A percentile compares a stretch with the other conserved stretches of the same genome.
Conservation (phyloP, 2,329 filamentous ascomycete genomes). For the Beauveria sp. region DNA sequence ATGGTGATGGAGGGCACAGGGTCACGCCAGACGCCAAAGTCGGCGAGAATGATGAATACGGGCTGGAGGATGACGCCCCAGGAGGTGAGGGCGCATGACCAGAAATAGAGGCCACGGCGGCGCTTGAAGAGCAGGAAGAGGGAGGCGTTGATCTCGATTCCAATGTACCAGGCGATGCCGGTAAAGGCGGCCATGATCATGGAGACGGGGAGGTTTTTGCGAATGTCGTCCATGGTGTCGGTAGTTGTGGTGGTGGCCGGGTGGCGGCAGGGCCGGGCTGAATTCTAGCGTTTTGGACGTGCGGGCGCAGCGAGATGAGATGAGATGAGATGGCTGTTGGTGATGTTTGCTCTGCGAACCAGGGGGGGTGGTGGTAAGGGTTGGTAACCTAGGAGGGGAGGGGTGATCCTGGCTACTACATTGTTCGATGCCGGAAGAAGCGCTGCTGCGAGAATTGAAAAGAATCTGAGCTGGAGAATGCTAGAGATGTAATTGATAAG, state of each 20-base stretch:
- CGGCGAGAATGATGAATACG: slow-evolving; percentile 36
- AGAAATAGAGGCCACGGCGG: slow-evolving; percentile 25
- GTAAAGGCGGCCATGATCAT: slow-evolving; percentile 30
- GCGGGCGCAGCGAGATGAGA: background rate
- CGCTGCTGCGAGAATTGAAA: too few relatives aligned
- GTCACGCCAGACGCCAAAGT: slow-evolving; percentile 16
- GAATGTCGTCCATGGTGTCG: slow-evolving; percentile 14
- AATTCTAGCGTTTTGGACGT: background rate
- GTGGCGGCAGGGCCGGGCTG: too few relatives aligned
- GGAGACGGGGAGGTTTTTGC: slow-evolving; percentile 18
- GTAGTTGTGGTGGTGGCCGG: background rate
- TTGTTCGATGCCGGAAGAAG: too few relatives aligned
- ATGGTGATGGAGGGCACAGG: slow-evolving; percentile 13
- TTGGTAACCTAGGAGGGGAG: too few relatives aligned
- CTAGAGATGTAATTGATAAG: too few relatives aligned
- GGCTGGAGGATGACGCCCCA: slow-evolving; percentile 25
- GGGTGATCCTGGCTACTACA: too few relatives aligned
- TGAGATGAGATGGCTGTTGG: background rate
- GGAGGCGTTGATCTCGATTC: slow-evolving; percentile 22
- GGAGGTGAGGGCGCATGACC: slow-evolving; percentile 23
- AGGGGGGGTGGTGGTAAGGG: too few relatives aligned
- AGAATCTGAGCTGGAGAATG: too few relatives aligned
- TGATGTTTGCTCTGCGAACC: too few relatives aligned
- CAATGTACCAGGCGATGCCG: slow-evolving; percentile 27
- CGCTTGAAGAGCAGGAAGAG: slow-evolving; percentile 23